Percentiles rank a stretch among this genome's conserved stretches.
These are phyloP conservation scores for Yarrowia deformans DNA, from an alignment of 805 yeast genomes.

Conservation along the genomic window DNA sequence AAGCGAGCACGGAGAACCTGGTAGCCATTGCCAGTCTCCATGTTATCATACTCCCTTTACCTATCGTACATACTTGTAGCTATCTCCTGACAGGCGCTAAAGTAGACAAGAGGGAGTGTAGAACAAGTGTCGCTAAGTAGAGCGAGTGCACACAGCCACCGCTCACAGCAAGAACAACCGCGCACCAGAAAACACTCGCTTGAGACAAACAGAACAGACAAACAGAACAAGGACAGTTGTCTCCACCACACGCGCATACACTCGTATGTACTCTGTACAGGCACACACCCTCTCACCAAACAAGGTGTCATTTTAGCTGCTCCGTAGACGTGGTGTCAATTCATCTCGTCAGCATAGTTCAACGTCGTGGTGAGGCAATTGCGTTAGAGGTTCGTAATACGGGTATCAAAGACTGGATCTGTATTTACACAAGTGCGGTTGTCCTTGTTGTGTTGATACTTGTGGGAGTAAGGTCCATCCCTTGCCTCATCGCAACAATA, in stretches of 20 bases:
- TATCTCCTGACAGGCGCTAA: conserved; percentile 14
- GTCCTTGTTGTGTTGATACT: too few species aligned
- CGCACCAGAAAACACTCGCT: too few species aligned
- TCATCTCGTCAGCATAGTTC: conserved; percentile 2
- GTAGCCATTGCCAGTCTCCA: too few species aligned
- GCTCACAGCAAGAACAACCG: too few species aligned
- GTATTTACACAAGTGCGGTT: not conserved
- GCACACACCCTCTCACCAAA: not conserved
- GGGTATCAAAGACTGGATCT: not conserved
- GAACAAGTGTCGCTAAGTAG: not conserved
- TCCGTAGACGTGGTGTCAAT: not conserved
- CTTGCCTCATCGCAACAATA: not conserved
- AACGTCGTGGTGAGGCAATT: conserved; percentile 1
- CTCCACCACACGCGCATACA: too few species aligned
- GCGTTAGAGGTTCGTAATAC: not conserved
- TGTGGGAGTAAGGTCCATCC: too few species aligned
- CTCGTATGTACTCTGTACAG: too few species aligned
- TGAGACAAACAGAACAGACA: too few species aligned
- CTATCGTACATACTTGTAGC: not conserved
- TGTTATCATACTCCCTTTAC: not conserved
- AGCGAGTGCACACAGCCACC: too few species aligned
- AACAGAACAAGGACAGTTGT: too few species aligned
- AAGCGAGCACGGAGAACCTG: too few species aligned
- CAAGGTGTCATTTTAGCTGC: conserved; percentile 12
- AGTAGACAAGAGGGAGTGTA: not conserved